Evolutionary conservation across 1,284 basidiomycete genomes (phyloP), one percentile per base, ranked within the genome.

Genomic region (Cutaneotrichosporon sp.): DNA sequence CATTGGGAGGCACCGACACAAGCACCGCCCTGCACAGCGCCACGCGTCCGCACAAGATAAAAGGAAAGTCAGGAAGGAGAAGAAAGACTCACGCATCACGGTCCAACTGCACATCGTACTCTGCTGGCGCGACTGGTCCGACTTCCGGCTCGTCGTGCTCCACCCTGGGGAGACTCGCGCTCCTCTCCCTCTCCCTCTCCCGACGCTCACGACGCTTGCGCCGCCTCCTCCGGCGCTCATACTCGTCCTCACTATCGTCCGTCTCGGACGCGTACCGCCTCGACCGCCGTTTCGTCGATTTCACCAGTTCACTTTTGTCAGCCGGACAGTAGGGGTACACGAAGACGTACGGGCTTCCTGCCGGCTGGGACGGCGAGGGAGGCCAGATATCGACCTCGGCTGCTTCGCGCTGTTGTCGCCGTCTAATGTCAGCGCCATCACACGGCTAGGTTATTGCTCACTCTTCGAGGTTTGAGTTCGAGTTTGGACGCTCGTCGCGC

Each of bases 301-400:
- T 14, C 30, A 31, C 26, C 4, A 13, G 30, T 10, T 59, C 52
- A 21, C 49, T 30, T 30, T 8, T 26, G 34, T 57, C 47, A 57
- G 34, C 56, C 55, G 2, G 30, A 50, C 21, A 31, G 14, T 5
- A 22, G 7, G 5, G 47, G 21, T n/a, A 61, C 26, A 26, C 26
- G 26, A 3, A 26, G 26, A 26, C 60, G 21, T 56, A 60, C 59
- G 40, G 52, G 16, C 52, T 34, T 22, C 65, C 64, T 47, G 69
- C 64, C 1, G 78, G 71, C 32, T 66, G 85, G 70, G 89, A 89
- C 0, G 93, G 93, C 4, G 92, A 95, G 1, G 86, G 80, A 0
- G 93, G 93, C 93, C 93, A 97, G 57, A 94, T 84, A 68, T 85
- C 85, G 2, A 90, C 76, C 6, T 84, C 84, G 13, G 82, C 87